phyloP scores from a whole-genome alignment of 768 basidiomycete genomes.

The Leucocoprinus birnbaumii region DNA sequence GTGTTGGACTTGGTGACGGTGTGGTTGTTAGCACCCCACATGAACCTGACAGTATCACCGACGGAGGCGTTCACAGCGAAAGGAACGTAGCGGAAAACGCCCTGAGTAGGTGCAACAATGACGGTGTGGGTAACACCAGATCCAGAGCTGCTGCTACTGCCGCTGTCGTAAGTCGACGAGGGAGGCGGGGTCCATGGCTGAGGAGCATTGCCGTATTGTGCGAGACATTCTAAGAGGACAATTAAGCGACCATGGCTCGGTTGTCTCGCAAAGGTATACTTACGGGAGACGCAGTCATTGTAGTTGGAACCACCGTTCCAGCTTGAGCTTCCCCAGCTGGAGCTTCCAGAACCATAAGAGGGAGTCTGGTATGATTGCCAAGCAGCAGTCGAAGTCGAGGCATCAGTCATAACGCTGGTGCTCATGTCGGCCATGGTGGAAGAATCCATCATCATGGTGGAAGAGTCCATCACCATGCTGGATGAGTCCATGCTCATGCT shows the following conservation, averaged over 20 bases:
- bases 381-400: slow-evolving; percentile 15
- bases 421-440: background rate
- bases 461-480: background rate
- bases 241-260: background rate
- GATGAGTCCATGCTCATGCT: slow-evolving; percentile 2
- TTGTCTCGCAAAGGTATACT: slow-evolving; percentile 21
- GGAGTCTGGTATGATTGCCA: slow-evolving; percentile 24
- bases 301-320: slow-evolving; percentile 35
- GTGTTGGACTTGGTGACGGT: slow-evolving; percentile 79
- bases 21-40: slow-evolving; percentile 79
- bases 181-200: slow-evolving; percentile 33
- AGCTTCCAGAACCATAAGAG: slow-evolving; percentile 61
- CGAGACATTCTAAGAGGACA: slow-evolving; percentile 54
- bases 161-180: slow-evolving; percentile 23
- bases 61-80: slow-evolving; percentile 73
- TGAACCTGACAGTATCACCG: slow-evolving; percentile 74
- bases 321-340: slow-evolving; percentile 51
- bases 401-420: slow-evolving; percentile 10
- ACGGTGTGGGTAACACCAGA: slow-evolving; percentile 68
- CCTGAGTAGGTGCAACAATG: slow-evolving; percentile 74
- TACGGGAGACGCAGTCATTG: slow-evolving; percentile 69
- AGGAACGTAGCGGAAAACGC: slow-evolving; percentile 73
- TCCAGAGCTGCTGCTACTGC: slow-evolving; percentile 30
- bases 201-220: slow-evolving; percentile 45
- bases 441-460: background rate